A percentile compares a stretch with the other conserved stretches of the same genome.
These are phyloP conservation scores for Aureobasidium uvarum DNA, from an alignment of 2,329 filamentous ascomycete species.

Conservation along the genomic window DNA sequence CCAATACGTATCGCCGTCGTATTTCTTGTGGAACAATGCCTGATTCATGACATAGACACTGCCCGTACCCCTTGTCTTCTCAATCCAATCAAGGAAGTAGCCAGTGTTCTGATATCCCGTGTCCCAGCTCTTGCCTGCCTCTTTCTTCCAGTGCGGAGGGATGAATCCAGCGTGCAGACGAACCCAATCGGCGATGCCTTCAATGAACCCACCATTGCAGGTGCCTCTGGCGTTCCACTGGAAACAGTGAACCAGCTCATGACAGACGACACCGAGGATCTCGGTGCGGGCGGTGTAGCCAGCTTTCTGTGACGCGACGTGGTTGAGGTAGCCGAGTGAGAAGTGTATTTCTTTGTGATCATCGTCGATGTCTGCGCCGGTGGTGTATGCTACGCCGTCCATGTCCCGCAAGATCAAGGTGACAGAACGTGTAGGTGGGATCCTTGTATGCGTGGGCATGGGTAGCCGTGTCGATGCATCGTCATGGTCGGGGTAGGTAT, in stretches of 20 bases:
- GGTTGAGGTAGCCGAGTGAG: constrained; percentile 69
- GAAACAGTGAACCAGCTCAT: constrained; percentile 94
- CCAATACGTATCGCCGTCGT: constrained; percentile 68
- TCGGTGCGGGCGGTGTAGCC: constrained; percentile 53
- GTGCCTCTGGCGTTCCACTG: constrained; percentile 67
- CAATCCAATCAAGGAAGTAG: constrained; percentile 86
- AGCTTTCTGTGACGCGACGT: background rate
- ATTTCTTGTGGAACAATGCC: constrained; percentile 60
- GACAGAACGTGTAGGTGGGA: constrained; percentile 73
- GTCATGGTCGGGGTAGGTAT: constrained; percentile 45
- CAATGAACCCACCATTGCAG: constrained; percentile 70
- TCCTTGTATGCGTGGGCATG: constrained; percentile 30
- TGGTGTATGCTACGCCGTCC: constrained; percentile 86
- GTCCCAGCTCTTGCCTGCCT: constrained; percentile 67
- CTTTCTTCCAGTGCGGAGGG: constrained; percentile 78
- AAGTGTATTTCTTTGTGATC: constrained; percentile 95
- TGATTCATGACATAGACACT: constrained; percentile 62
- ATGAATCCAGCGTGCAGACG: constrained; percentile 68
- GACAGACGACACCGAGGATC: constrained; percentile 78
- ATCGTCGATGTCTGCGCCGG: constrained; percentile 69
- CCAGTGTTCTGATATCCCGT: constrained; percentile 86
- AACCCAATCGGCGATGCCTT: constrained; percentile 93
- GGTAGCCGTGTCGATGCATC: background rate
- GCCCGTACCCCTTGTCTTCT: constrained; percentile 58
- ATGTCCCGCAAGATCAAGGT: constrained; percentile 79